Base-by-base conservation (phyloP, 2,329 filamentous ascomycete species). In the Ceratocystis cubensis region DNA sequence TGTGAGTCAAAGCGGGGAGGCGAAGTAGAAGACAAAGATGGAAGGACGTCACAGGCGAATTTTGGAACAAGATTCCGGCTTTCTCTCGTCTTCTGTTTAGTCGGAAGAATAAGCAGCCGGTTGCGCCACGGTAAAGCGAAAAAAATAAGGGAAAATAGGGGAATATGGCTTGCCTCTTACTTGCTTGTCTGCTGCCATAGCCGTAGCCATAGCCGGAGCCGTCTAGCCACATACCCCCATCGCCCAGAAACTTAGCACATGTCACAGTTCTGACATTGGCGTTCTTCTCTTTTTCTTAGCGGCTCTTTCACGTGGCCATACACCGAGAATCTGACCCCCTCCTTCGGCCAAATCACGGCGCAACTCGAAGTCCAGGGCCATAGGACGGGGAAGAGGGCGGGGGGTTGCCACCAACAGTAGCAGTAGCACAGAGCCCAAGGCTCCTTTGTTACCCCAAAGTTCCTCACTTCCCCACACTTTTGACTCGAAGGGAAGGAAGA, bases 261-360 rank as follows among this genome's bases (percentile, higher is more conserved):
- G 25, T 5, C 5, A 30, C 13, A 53, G 48, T 53, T 22, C 25
- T 53, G 20, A 20, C 48, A 22, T 25, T 28, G 2, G 10, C 48
- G 1, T 22, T 13, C n/a, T 53, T 10, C n/a, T 22, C 22, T 53
- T 53, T 53, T 53, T 53, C 48, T 53, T 53, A 53, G 48, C 22
- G 48, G 48, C 48, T 53, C 48, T 53, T 53, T 53, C 22, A 53
- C 48, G 22, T 53, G 48, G 48, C 10, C 33, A 15, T 33, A 59
- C 56, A 59, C 56, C 56, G 56, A 59, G 56, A 59, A 59, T 59
- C 56, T 59, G 30, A 37, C 56, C 56, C 53, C 56, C 56, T 59
- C 56, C 56, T 59, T 59, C 56, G 56, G 56, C 56, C 56, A 59
- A 59, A 59, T 37, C 56, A 59, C 56, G 56, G 56, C 56, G 56